A percentile compares a stretch with the other conserved stretches of the same genome.
These are phyloP conservation scores for Cyclotella cryptica DNA, from an alignment of 108 stramenopile species.

Conservation along the genomic window DNA sequence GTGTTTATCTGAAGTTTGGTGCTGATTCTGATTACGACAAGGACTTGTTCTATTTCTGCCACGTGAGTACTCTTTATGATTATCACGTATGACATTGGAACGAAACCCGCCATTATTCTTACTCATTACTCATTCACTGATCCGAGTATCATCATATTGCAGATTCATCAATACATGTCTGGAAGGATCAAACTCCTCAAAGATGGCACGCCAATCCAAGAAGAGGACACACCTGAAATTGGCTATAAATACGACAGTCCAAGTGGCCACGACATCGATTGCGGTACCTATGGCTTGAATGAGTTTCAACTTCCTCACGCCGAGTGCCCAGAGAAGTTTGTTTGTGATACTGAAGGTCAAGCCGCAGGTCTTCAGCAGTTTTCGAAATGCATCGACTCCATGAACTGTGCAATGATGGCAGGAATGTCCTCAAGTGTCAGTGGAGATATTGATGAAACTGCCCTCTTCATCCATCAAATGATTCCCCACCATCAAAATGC, in stretches of 20 bases:
- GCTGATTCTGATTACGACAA: conserved; percentile 49
- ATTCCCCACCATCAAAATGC: conserved; percentile 95
- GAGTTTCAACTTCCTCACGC: conserved; percentile 60
- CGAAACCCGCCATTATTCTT: neutral
- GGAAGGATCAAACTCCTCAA: conserved; percentile 81
- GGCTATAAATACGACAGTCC: conserved; percentile 64
- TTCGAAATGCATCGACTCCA: conserved; percentile 63
- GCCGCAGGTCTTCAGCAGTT: conserved; percentile 35
- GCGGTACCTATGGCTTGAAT: conserved; percentile 74
- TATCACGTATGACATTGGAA: neutral
- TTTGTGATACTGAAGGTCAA: conserved; percentile 37
- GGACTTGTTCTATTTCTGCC: conserved; percentile 95
- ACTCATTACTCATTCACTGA: neutral
- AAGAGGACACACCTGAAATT: conserved; percentile 47
- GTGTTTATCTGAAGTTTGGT: conserved; percentile 66
- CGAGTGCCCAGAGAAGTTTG: conserved; percentile 62
- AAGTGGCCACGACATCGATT: conserved; percentile 60
- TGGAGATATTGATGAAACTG: conserved; percentile 23
- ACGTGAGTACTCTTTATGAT: conserved; percentile 54
- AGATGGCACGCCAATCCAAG: conserved; percentile 41
- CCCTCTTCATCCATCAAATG: conserved; percentile 88
- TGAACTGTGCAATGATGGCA: conserved; percentile 76
- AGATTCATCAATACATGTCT: conserved; percentile 76
- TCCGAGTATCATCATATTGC: neutral
- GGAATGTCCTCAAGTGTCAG: conserved; percentile 64